Evolutionary conservation across 139 green algal genomes (phyloP), one percentile per base, ranked within the genome.

Genomic region (Chlamydomonas eustigma): DNA sequence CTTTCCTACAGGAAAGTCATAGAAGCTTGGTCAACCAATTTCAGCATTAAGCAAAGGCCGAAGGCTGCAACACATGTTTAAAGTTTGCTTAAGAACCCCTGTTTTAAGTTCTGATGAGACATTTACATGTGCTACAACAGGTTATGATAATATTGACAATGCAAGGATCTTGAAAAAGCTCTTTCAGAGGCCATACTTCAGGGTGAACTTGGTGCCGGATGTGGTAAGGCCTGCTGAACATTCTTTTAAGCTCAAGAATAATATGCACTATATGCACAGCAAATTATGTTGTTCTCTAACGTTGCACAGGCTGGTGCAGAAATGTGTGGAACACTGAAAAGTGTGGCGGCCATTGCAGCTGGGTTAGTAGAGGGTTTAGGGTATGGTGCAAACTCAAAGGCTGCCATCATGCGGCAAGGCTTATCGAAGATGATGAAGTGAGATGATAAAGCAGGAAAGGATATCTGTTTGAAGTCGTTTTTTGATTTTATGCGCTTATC

Each of bases 281-380:
- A n/a, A n/a, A n/a, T n/a, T n/a, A n/a, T n/a, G n/a, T n/a, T n/a
- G n/a, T n/a, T n/a, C n/a, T n/a, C n/a, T n/a, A n/a, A n/a, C 44
- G 12, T 12, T 18, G 44, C 18, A 18, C 44, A 58, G 44, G 12
- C 44, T 18, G 44, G 3, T 28, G 4, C 85, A 12, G 88, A 93
- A 80, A 92, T 93, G 86, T 86, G 80, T 74, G 90, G 90, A 51
- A 94, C 89, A 0, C 84, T 94, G 25, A 94, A 94, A 71, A 95
- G 94, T 80, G 85, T 95, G 1, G 89, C 94, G 52, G 91, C 91
- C 0, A 68, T 95, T 37, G 90, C 76, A 0, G 90, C 87, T 0
- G 91, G 91, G 68, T 85, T 95, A 28, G 80, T 90, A 30, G 89
- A 93, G 51, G 90, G 90, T 1, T 73, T 94, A 52, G 90, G 80